These are phyloP conservation scores for Phialophora verrucosa DNA, from an alignment of 2,329 filamentous ascomycete genomes.

Conservation along the genomic window DNA sequence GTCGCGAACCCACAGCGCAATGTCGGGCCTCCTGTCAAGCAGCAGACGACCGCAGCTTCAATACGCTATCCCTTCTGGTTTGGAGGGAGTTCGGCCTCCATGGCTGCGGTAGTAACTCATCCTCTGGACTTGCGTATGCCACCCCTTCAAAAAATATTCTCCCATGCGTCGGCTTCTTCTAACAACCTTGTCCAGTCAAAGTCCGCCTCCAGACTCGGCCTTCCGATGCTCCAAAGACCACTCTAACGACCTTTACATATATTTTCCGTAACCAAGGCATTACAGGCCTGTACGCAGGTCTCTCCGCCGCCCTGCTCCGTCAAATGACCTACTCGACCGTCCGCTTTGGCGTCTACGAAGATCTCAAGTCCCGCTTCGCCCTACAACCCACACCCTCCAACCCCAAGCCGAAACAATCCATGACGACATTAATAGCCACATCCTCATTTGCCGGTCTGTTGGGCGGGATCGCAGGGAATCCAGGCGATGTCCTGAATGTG, in stretches of 20 bases:
- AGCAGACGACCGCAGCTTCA: conserved; percentile 37
- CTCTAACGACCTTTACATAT: conserved; percentile 84
- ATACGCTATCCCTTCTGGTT: conserved; percentile 88
- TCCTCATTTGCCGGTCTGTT: conserved; percentile 83
- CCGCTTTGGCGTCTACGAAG: conserved; percentile 95
- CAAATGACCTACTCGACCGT: conserved; percentile 96
- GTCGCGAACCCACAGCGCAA: conserved; percentile 21
- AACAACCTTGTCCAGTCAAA: conserved; percentile 58
- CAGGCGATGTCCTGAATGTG: conserved; percentile 94
- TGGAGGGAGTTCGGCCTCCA: conserved; percentile 89
- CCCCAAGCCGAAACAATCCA: conserved; percentile 53
- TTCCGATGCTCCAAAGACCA: conserved; percentile 75
- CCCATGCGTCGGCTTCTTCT: conserved; percentile 9
- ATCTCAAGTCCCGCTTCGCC: conserved; percentile 76
- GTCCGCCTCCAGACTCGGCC: conserved; percentile 86
- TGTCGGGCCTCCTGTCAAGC: conserved; percentile 37
- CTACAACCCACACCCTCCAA: conserved; percentile 51
- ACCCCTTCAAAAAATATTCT: conserved; percentile 4
- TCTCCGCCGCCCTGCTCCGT: conserved; percentile 89
- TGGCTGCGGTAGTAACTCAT: conserved; percentile 90
- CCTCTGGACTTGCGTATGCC: conserved; percentile 82
- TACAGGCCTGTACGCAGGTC: conserved; percentile 83
- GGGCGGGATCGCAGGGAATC: conserved; percentile 89
- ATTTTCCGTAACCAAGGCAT: conserved; percentile 77
- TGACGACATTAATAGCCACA: conserved; percentile 79